These are phyloP conservation scores for Metschnikowia sp. DNA, from an alignment of 805 yeast species.

Conservation along the genomic window DNA sequence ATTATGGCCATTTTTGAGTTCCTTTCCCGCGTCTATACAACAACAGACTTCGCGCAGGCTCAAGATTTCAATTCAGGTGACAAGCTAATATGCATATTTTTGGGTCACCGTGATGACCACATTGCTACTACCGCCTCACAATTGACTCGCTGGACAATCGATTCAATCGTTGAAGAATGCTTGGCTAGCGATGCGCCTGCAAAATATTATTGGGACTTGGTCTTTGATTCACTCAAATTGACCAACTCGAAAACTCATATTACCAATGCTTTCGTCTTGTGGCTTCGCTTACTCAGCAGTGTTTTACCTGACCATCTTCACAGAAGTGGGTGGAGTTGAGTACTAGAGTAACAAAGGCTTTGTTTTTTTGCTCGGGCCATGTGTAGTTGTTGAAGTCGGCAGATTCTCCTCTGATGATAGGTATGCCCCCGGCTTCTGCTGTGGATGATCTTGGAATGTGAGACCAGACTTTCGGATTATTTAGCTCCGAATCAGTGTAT, in stretches of 20 bases:
- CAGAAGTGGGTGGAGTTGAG: too few relatives aligned
- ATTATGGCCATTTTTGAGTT: conserved; percentile 2
- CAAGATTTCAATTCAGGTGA: conserved; percentile 11
- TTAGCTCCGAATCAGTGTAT: too few relatives aligned
- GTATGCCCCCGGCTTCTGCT: too few relatives aligned
- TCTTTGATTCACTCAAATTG: conserved; percentile 36
- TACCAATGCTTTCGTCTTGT: conserved; percentile 47
- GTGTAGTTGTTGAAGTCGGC: too few relatives aligned
- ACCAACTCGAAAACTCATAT: conserved; percentile 18
- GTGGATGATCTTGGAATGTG: too few relatives aligned
- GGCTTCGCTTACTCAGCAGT: conserved; percentile 49
- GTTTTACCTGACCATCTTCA: not conserved
- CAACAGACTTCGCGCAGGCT: not conserved
- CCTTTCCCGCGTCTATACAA: conserved; percentile 4
- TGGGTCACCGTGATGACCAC: conserved; percentile 36
- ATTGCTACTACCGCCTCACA: conserved; percentile 37
- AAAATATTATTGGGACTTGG: conserved; percentile 43
- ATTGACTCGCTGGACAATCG: conserved; percentile 54
- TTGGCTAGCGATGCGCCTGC: conserved; percentile 8
- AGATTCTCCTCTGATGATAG: too few relatives aligned
- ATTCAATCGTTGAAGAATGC: conserved; percentile 21
- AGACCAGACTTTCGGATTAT: too few relatives aligned
- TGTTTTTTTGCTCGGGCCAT: too few relatives aligned
- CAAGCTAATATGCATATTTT: conserved; percentile 26
- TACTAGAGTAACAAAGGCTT: too few relatives aligned